phyloP scores from a whole-genome alignment of 495 filamentous ascomycete species.

The Hapsidospora chrysogenum region DNA sequence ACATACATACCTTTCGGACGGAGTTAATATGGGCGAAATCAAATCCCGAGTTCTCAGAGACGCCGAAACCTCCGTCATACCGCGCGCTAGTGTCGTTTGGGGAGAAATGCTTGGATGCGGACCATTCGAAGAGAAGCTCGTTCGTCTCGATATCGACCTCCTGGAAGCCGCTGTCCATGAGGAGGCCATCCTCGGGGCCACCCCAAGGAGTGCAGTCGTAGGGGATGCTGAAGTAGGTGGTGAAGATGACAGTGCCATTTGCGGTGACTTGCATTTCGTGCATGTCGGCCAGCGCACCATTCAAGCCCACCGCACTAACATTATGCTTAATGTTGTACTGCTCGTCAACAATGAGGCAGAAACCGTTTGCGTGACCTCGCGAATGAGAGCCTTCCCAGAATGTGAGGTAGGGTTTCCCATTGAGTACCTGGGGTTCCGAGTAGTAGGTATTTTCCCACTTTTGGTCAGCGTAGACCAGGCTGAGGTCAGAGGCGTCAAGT shows the following conservation, averaged over 20 bases:
- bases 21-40: constrained; percentile 26
- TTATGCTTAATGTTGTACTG: constrained; percentile 7
- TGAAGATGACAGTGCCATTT: constrained; percentile 3
- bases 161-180: constrained; percentile 9
- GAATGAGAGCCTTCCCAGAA: constrained; percentile 7
- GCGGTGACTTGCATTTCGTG: constrained; percentile 8
- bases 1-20: constrained; percentile 10
- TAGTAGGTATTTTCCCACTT: constrained; percentile 1
- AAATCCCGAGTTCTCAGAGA: constrained; percentile 3
- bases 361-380: constrained; percentile 4
- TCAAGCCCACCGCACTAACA: constrained; percentile 1
- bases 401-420: constrained; percentile 6
- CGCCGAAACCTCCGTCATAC: constrained; percentile 3
- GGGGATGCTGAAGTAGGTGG: constrained; percentile 5
- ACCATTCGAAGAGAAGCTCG: constrained; percentile 22
- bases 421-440: not conserved
- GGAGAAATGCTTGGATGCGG: constrained; percentile 18
- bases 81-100: constrained; percentile 6
- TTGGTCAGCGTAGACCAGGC: constrained; percentile 8
- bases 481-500: constrained; percentile 6
- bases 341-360: constrained; percentile 8
- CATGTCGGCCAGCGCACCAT: constrained; percentile 1
- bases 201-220: constrained; percentile 5
- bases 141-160: constrained; percentile 8
- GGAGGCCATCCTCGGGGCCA: constrained; percentile 5